Evolutionary conservation across 2,329 filamentous ascomycete species (phyloP).

Genomic region (Colletotrichum karsti): DNA sequence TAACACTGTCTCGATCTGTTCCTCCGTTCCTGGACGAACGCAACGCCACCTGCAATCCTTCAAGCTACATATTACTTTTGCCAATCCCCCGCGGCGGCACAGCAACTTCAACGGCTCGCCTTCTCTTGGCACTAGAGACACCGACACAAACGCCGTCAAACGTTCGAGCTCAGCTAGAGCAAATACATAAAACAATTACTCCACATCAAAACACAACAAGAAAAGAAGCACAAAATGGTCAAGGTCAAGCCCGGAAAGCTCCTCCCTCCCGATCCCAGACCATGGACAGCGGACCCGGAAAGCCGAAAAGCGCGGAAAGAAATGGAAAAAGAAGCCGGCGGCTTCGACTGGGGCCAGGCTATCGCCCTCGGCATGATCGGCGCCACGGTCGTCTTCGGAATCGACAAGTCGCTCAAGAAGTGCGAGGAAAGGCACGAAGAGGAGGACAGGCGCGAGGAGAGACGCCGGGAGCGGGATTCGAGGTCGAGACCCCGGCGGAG

Average conservation of each 20-base stretch:
- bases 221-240: background rate
- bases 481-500: background rate
- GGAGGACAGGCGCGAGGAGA: constrained; percentile 22
- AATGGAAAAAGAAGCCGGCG: constrained; percentile 45
- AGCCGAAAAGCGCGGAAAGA: constrained; percentile 45
- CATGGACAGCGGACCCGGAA: constrained; percentile 48
- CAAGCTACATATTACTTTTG: background rate
- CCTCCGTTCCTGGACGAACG: background rate
- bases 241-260: constrained; percentile 28
- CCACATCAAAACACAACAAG: background rate
- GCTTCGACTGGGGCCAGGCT: constrained; percentile 51
- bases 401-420: constrained; percentile 48
- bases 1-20: background rate
- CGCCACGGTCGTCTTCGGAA: constrained; percentile 45
- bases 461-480: constrained; percentile 3
- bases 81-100: background rate
- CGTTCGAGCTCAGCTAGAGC: background rate
- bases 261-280: constrained; percentile 38
- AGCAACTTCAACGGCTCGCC: too few relatives aligned
- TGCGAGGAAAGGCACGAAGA: constrained; percentile 29
- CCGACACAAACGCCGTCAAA: background rate
- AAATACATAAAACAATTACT: background rate
- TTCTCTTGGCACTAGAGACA: background rate
- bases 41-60: constrained; percentile 10
- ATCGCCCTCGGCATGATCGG: constrained; percentile 47